Evolutionary conservation across 192 early-diverging fungal species (phyloP).

Genomic region (Pilobolus umbonatus): DNA sequence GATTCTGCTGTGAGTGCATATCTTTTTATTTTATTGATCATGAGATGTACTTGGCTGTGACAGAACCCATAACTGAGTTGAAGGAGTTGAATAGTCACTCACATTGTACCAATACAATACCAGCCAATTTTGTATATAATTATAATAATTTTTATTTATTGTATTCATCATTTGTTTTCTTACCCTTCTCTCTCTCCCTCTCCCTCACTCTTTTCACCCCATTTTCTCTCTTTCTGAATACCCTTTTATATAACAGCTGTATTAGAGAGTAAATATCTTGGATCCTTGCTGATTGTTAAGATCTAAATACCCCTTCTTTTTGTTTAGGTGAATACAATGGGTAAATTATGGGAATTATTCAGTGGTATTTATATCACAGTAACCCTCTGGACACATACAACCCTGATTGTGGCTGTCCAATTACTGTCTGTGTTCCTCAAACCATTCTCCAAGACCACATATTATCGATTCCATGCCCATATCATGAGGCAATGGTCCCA

Average conservation of each 20-base stretch:
- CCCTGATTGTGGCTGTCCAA: background rate
- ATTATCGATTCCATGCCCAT: constrained; percentile 6
- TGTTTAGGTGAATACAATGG: constrained; percentile 1
- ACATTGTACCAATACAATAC: too few species aligned
- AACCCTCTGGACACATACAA: background rate
- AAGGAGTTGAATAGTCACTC: too few species aligned
- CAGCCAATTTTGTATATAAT: too few species aligned
- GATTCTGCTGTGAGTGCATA: too few species aligned
- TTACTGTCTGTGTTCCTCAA: constrained; percentile 6
- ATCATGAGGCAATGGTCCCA: constrained; percentile 30
- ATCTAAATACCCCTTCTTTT: too few species aligned
- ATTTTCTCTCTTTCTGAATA: background rate
- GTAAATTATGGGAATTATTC: background rate
- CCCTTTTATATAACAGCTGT: too few species aligned
- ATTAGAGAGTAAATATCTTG: too few species aligned
- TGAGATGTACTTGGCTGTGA: too few species aligned
- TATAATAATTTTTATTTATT: too few species aligned
- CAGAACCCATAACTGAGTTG: too few species aligned
- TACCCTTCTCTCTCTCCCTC: background rate
- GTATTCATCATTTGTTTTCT: background rate
- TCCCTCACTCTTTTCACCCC: background rate
- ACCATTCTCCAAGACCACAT: constrained; percentile 16
- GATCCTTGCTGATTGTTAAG: too few species aligned
- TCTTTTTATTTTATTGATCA: too few species aligned
- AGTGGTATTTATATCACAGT: background rate